Percentiles rank a stretch among this genome's conserved stretches.
Conservation (phyloP, 1,284 basidiomycete species). For the Ustilago lituana region DNA sequence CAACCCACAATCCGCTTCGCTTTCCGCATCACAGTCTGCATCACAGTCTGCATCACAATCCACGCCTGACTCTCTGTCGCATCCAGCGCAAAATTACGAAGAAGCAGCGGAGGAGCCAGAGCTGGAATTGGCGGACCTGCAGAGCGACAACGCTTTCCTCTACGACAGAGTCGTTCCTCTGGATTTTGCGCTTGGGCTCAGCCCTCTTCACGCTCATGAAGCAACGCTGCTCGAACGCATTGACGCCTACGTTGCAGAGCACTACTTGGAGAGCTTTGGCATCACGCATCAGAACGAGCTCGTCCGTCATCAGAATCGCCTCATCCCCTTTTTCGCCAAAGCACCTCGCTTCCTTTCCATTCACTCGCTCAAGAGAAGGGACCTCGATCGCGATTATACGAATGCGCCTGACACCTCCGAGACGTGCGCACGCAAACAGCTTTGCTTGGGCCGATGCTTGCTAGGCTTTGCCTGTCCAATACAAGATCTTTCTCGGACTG, state of each 20-base stretch:
- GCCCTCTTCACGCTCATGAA: background rate
- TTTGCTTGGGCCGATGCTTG: conserved; percentile 38
- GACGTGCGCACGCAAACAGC: conserved; percentile 29
- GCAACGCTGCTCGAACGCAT: conserved; percentile 12
- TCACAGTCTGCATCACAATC: too few species aligned
- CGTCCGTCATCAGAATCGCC: conserved; percentile 17
- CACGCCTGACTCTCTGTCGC: too few species aligned
- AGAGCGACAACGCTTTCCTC: conserved; percentile 28
- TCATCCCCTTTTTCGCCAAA: conserved; percentile 27
- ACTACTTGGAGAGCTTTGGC: conserved; percentile 37
- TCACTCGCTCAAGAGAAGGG: conserved; percentile 37
- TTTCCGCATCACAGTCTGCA: too few species aligned
- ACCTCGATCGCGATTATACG: conserved; percentile 39
- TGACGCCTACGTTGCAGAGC: conserved; percentile 17
- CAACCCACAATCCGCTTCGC: too few species aligned
- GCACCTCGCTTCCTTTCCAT: conserved; percentile 45
- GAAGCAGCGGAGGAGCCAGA: conserved; percentile 14
- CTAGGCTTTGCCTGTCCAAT: conserved; percentile 29
- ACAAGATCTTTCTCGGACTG: conserved; percentile 1
- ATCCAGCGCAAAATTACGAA: background rate
- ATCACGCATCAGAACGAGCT: conserved; percentile 29
- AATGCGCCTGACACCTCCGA: conserved; percentile 19
- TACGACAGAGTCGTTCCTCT: conserved; percentile 12
- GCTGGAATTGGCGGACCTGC: conserved; percentile 21
- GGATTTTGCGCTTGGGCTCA: conserved; percentile 21